These are phyloP conservation scores for Pseudodiploospora longispora DNA, from an alignment of 2,329 filamentous ascomycete genomes.

Conservation along the genomic window DNA sequence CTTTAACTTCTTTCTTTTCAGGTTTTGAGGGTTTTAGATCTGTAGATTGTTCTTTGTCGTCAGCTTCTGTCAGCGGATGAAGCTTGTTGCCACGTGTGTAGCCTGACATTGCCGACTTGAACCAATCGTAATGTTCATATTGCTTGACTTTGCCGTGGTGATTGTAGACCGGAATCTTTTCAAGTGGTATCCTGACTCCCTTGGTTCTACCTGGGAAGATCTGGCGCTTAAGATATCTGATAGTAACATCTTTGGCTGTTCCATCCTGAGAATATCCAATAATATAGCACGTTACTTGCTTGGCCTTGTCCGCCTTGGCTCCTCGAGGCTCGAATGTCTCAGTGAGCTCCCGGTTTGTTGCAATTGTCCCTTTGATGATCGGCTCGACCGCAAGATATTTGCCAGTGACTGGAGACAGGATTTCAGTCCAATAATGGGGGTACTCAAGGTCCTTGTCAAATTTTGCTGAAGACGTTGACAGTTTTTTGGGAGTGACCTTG, in stretches of 20 bases:
- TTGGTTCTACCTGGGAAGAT: slow-evolving; percentile 85
- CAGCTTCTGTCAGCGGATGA: slow-evolving; percentile 56
- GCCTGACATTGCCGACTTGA: slow-evolving; percentile 67
- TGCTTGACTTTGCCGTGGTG: slow-evolving; percentile 67
- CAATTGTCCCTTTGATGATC: slow-evolving; percentile 59
- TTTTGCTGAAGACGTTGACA: slow-evolving; percentile 31
- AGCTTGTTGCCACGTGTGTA: slow-evolving; percentile 49
- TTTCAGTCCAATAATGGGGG: slow-evolving; percentile 91
- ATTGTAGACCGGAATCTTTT: slow-evolving; percentile 76
- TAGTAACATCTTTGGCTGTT: slow-evolving; percentile 89
- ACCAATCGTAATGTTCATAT: slow-evolving; percentile 82
- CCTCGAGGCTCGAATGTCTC: slow-evolving; percentile 77
- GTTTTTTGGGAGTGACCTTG: slow-evolving; percentile 31
- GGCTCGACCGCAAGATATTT: slow-evolving; percentile 75
- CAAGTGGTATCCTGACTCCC: slow-evolving; percentile 66
- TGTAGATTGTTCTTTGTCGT: slow-evolving; percentile 70
- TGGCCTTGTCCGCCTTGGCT: slow-evolving; percentile 72
- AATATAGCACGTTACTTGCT: slow-evolving; percentile 85
- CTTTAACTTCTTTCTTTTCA: slow-evolving; percentile 64
- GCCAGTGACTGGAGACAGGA: slow-evolving; percentile 71
- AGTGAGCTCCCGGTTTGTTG: slow-evolving; percentile 63
- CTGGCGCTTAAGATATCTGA: slow-evolving; percentile 77
- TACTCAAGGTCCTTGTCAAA: slow-evolving; percentile 73
- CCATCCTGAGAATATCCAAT: slow-evolving; percentile 76
- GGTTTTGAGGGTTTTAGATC: slow-evolving; percentile 67